Conservation (phyloP, 495 filamentous ascomycete genomes). For the Penicillium verhagenii region DNA sequence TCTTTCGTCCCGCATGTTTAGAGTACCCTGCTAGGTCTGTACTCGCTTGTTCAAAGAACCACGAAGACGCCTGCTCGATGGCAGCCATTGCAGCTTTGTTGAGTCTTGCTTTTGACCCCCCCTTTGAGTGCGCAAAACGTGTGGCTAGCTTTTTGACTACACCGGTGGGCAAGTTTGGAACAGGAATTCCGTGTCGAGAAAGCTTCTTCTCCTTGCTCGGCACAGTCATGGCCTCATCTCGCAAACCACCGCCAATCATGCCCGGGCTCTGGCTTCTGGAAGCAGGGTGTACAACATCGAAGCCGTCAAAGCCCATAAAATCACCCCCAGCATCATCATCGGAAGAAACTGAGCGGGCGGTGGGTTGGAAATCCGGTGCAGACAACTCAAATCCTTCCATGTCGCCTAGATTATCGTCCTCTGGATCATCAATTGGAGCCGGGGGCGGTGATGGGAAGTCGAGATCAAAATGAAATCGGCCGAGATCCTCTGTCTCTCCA, state of each 20-base stretch:
- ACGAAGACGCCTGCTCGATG: slow-evolving; percentile 76
- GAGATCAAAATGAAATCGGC: slow-evolving; percentile 44
- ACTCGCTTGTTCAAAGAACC: slow-evolving; percentile 84
- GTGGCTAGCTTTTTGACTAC: slow-evolving; percentile 75
- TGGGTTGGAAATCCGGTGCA: slow-evolving; percentile 33
- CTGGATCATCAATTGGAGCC: slow-evolving; percentile 28
- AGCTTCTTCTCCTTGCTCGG: slow-evolving; percentile 52
- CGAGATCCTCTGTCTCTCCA: slow-evolving; percentile 47
- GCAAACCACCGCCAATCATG: slow-evolving; percentile 42
- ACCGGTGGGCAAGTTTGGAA: slow-evolving; percentile 67
- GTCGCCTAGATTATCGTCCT: slow-evolving; percentile 31
- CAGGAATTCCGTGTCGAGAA: slow-evolving; percentile 72
- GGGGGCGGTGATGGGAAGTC: slow-evolving; percentile 42
- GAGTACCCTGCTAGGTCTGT: slow-evolving; percentile 79
- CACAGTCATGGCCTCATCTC: slow-evolving; percentile 30
- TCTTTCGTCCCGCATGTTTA: slow-evolving; percentile 76
- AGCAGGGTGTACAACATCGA: slow-evolving; percentile 29
- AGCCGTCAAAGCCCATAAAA: slow-evolving; percentile 17
- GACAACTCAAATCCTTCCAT: slow-evolving; percentile 42
- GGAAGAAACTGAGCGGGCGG: slow-evolving; percentile 14
- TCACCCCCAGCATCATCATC: slow-evolving; percentile 28
- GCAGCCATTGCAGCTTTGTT: slow-evolving; percentile 68
- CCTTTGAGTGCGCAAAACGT: slow-evolving; percentile 61
- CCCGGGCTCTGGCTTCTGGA: slow-evolving; percentile 40
- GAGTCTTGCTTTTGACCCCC: slow-evolving; percentile 62